Base-by-base conservation (phyloP, 139 green algal species). In the Microglena sp. region DNA sequence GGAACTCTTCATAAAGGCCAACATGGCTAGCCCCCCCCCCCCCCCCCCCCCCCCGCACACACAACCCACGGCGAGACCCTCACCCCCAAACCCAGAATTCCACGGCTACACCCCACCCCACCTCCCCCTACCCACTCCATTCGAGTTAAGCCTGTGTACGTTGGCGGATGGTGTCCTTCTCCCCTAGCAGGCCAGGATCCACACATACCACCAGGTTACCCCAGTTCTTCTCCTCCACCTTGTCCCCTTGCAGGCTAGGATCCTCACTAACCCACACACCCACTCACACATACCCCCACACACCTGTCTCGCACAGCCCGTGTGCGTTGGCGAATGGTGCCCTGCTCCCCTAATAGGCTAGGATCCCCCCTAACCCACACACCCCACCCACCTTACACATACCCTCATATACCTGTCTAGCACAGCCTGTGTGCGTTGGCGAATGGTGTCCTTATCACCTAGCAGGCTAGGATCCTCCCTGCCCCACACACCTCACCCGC, bases 191-290 rank as follows among this genome's bases (percentile, higher is more conserved):
- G 54, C 58, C 72, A 6, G 86, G 86, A 67, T 92, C 82, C 0
- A 92, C 66, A 0, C 71, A 82, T 33, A 86, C 46, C 36, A 92
- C 59, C 66, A 92, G 78, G 74, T 87, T 90, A 46, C 84, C 86
- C 86, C 86, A 92, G 77, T 87, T 92, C 28, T 72, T 74, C 55
- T 76, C 65, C 36, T 70, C 72, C 55, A 84, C 64, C 77, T 92
- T 92, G 77, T 89, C 77, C n/a, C n/a, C n/a, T n/a, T n/a, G n/a
- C n/a, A n/a, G n/a, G n/a, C n/a, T n/a, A n/a, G n/a, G n/a, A n/a
- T 55, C 22, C 57, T 18, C 1, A 55, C 18, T 59, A n/a, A 22
- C 15, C 18, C 50, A 59, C 50, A 59, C 50, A 59, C 50, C 7
- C 50, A 59, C 40, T 24, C 40, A 50, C 15, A 50, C 40, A 50